Evolutionary conservation across 768 basidiomycete genomes (phyloP), one percentile per base, ranked within the genome.

Genomic region (Thelephora ganbajun): DNA sequence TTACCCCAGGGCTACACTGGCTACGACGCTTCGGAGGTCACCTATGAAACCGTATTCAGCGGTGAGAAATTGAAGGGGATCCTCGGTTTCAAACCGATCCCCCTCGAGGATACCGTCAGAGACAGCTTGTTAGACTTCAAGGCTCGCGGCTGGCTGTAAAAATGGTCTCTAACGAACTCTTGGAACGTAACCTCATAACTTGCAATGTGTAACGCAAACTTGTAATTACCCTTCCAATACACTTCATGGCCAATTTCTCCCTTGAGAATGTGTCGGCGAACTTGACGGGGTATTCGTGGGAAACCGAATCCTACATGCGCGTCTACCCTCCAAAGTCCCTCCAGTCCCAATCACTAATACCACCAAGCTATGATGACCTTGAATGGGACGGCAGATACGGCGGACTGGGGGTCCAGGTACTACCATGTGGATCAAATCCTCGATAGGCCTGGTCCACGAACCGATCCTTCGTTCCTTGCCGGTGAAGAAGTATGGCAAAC

Each of bases 341-440:
- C 26, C 26, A 30, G 26, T 9, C 5, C 9, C 26, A 9, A 30
- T 30, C 26, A 9, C 26, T 30, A 30, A 30, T 30, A 30, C 26
- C 26, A 30, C 26, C 4, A 33, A 43, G 45, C 22, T 34, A 23
- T 12, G 44, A 44, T 35, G 48, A 16, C 11, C n/a, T 12, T 59
- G 34, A 70, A 74, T 47, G 71, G 70, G 47, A 59, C 56, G 35
- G 50, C 61, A 43, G 56, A 57, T 1, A 56, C 62, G 6, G 53
- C 53, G 47, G 75, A 78, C 60, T 77, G 76, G 77, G 61, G 63
- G 35, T 69, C 74, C 42, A 73, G 88, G 23, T 93, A 90, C 63
- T 70, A 76, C 53, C 80, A 90, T 60, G 73, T 94, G 44, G 87
- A 96, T 63, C 88, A 89, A 57, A 72, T 94, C 48, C 70, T 96